Evolutionary conservation across 1,284 basidiomycete species (phyloP).

Genomic region (Xerocomus nothofagi): DNA sequence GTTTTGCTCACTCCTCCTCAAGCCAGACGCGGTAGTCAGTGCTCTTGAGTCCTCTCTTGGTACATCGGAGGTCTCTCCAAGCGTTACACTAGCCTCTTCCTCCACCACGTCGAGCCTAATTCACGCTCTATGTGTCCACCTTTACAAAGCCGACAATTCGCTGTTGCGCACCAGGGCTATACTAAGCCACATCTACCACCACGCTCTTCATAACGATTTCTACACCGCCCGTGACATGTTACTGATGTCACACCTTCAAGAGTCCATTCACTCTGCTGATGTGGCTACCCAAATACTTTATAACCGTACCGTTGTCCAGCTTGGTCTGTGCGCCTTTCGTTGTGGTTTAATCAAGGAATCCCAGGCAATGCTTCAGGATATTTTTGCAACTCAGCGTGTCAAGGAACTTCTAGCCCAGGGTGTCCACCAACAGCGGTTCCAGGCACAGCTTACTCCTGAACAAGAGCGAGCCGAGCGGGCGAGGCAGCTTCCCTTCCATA

Average conservation of each 20-base stretch:
- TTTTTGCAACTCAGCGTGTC: conserved; percentile 93
- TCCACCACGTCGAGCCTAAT: conserved; percentile 73
- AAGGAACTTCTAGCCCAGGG: conserved; percentile 98
- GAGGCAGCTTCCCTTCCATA: conserved; percentile 97
- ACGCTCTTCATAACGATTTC: conserved; percentile 96
- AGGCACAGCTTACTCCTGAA: conserved; percentile 78
- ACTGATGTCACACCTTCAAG: conserved; percentile 98
- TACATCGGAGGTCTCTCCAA: conserved; percentile 56
- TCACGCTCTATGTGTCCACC: conserved; percentile 86
- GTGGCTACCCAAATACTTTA: conserved; percentile 98
- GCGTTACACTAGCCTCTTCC: conserved; percentile 55
- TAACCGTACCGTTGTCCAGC: conserved; percentile 96
- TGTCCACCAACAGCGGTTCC: conserved; percentile 91
- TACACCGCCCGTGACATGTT: conserved; percentile 98
- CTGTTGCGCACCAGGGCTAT: conserved; percentile 95
- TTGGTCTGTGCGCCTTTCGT: conserved; percentile 96
- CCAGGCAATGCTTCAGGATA: conserved; percentile 91
- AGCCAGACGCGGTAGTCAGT: conserved; percentile 93
- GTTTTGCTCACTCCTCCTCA: conserved; percentile 15
- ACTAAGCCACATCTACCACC: conserved; percentile 97
- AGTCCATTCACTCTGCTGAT: conserved; percentile 93
- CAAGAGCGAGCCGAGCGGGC: conserved; percentile 97
- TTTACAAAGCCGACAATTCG: conserved; percentile 91
- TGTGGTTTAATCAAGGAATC: conserved; percentile 93
- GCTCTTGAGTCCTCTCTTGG: conserved; percentile 79